These are phyloP conservation scores for Fusarium equiseti DNA, from an alignment of 2,329 filamentous ascomycete genomes.

Conservation along the genomic window DNA sequence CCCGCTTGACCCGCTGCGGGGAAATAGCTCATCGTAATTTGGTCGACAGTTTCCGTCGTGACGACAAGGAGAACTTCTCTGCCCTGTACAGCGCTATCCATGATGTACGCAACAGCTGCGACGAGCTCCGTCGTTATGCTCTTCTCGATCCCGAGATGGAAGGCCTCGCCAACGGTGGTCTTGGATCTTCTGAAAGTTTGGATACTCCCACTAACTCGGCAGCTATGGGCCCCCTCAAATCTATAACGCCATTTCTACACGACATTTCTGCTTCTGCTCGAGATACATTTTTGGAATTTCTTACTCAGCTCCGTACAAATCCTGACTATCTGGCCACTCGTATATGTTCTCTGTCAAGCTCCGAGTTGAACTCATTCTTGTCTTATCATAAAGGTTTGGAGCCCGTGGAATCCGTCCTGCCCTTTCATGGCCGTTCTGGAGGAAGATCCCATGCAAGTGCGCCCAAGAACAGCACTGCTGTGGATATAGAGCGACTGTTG, in stretches of 20 bases:
- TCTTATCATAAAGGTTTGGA: conserved; percentile 84
- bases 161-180: conserved; percentile 58
- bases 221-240: conserved; percentile 53
- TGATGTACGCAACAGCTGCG: conserved; percentile 82
- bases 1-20: conserved; percentile 79
- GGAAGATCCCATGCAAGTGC: conserved; percentile 59
- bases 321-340: conserved; percentile 88
- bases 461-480: conserved; percentile 61
- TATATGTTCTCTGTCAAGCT: conserved; percentile 78
- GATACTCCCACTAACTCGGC: conserved; percentile 60
- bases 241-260: conserved; percentile 71
- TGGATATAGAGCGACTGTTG: conserved; percentile 83
- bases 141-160: conserved; percentile 80
- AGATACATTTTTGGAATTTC: conserved; percentile 81
- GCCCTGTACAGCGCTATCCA: conserved; percentile 81
- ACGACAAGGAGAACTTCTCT: conserved; percentile 83
- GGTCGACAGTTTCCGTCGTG: conserved; percentile 81
- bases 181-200: conserved; percentile 62
- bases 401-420: conserved; percentile 84
- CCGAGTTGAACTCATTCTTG: conserved; percentile 82
- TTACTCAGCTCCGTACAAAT: conserved; percentile 86
- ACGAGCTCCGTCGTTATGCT: conserved; percentile 77
- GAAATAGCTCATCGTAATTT: conserved; percentile 80
- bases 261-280: conserved; percentile 81
- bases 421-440: conserved; percentile 69